Percentiles rank a stretch among this genome's conserved stretches.
Evolutionary conservation across 176 grass and related monocot genomes (phyloP).

Genomic region (Leersia perrieri): DNA sequence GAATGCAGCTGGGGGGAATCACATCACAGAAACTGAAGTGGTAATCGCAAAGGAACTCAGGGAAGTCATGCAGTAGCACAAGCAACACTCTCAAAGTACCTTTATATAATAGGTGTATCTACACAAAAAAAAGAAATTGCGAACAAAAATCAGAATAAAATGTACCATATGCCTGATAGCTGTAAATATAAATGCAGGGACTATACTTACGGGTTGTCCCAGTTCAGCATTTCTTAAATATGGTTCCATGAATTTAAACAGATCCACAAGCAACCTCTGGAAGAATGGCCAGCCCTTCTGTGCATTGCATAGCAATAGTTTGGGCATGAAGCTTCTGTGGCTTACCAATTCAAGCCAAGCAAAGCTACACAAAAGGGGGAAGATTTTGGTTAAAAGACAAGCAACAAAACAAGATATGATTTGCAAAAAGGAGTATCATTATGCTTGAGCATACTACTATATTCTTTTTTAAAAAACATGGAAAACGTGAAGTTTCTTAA

Average conservation of each 20-base stretch:
- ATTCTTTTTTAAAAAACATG: not conserved
- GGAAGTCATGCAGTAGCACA: constrained; percentile 94
- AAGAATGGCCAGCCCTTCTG: constrained; percentile 94
- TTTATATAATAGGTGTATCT: constrained; percentile 90
- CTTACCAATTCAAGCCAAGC: constrained; percentile 98
- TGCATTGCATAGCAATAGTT: constrained; percentile 71
- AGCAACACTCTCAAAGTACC: constrained; percentile 88
- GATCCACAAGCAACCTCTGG: constrained; percentile 87
- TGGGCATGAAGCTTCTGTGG: constrained; percentile 92
- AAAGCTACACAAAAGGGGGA: constrained; percentile 50
- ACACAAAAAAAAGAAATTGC: constrained; percentile 10
- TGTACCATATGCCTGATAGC: not conserved
- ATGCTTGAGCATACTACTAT: not conserved
- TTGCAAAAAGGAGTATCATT: not conserved
- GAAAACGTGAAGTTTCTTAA: not conserved
- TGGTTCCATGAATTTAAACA: constrained; percentile 98
- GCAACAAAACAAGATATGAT: not conserved
- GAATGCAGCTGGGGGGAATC: constrained; percentile 93
- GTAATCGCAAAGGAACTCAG: constrained; percentile 96
- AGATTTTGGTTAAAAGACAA: constrained; percentile 17
- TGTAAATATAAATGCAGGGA: constrained; percentile 19
- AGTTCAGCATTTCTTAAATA: constrained; percentile 90
- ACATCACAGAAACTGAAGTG: constrained; percentile 99
- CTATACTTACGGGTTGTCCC: constrained; percentile 62
- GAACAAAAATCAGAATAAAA: constrained; percentile 11